phyloP scores from a whole-genome alignment of 345 rosid genomes.

The Murraya paniculata region DNA sequence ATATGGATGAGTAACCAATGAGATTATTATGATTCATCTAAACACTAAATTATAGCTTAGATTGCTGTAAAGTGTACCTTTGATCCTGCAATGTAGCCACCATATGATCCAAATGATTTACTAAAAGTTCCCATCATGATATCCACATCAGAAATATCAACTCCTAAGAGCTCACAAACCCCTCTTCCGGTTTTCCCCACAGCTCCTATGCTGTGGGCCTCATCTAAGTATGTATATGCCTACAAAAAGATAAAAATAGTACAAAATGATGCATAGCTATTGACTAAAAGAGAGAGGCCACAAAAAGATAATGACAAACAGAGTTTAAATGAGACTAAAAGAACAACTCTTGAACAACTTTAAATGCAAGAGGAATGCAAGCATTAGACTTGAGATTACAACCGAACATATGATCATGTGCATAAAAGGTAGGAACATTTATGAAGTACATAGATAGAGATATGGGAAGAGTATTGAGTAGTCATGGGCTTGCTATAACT shows the following conservation, averaged over 20 bases:
- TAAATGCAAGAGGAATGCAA: neutral
- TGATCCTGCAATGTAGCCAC: slow-evolving; percentile 96
- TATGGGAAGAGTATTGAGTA: neutral
- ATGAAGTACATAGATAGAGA: neutral
- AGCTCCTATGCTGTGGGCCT: slow-evolving; percentile 99
- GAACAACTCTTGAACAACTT: neutral
- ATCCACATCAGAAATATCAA: slow-evolving; percentile 87
- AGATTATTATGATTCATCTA: neutral
- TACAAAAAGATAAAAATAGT: slow-evolving; percentile 11
- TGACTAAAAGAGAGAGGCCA: neutral
- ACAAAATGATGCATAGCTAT: neutral
- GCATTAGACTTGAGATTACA: neutral
- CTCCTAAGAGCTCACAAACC: slow-evolving; percentile 94
- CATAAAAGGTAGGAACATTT: neutral
- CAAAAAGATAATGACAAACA: neutral
- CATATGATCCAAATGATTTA: slow-evolving; percentile 94
- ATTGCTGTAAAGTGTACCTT: slow-evolving; percentile 48
- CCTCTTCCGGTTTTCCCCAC: slow-evolving; percentile 94
- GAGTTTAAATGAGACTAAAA: neutral
- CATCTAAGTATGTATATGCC: slow-evolving; percentile 93
- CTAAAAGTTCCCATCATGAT: slow-evolving; percentile 99
- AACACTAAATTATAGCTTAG: neutral
- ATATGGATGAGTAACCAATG: neutral
- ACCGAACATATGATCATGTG: neutral
- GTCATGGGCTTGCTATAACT: neutral